Evolutionary conservation across 768 basidiomycete species (phyloP).

Genomic region (Fistulinella prunicolor): DNA sequence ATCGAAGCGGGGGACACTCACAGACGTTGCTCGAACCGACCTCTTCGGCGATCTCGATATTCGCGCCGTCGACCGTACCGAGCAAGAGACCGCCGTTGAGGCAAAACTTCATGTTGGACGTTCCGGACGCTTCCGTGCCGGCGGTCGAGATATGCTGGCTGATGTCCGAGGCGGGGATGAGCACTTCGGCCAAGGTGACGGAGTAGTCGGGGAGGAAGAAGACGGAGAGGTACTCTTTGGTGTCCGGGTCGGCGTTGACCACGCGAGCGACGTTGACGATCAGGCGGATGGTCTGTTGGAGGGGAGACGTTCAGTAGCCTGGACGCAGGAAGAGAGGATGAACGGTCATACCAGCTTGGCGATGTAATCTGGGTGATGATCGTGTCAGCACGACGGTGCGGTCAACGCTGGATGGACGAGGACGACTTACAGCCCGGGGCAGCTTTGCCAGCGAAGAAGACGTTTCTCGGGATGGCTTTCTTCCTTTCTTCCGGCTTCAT

Average conservation of each 20-base stretch:
- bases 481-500: conserved; percentile 77
- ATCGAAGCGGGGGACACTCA: conserved; percentile 30
- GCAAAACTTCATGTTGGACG: conserved; percentile 88
- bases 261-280: conserved; percentile 86
- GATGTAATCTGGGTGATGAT: conserved; percentile 61
- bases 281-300: conserved; percentile 74
- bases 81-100: conserved; percentile 86
- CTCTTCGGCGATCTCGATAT: conserved; percentile 96
- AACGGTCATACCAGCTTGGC: conserved; percentile 68
- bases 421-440: conserved; percentile 77
- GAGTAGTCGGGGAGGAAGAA: conserved; percentile 98
- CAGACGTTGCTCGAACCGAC: conserved; percentile 91
- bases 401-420: neutral
- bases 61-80: conserved; percentile 93
- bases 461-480: conserved; percentile 79
- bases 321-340: neutral
- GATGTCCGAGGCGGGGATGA: conserved; percentile 92
- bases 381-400: conserved; percentile 3
- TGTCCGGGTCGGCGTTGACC: conserved; percentile 74
- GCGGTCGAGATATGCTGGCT: conserved; percentile 97
- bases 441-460: conserved; percentile 98
- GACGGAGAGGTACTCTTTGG: conserved; percentile 79
- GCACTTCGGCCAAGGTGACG: conserved; percentile 75
- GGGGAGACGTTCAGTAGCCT: neutral
- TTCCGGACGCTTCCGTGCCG: conserved; percentile 86